phyloP scores from a whole-genome alignment of 2,329 filamentous ascomycete species.

The Cercospora brassicicola region DNA sequence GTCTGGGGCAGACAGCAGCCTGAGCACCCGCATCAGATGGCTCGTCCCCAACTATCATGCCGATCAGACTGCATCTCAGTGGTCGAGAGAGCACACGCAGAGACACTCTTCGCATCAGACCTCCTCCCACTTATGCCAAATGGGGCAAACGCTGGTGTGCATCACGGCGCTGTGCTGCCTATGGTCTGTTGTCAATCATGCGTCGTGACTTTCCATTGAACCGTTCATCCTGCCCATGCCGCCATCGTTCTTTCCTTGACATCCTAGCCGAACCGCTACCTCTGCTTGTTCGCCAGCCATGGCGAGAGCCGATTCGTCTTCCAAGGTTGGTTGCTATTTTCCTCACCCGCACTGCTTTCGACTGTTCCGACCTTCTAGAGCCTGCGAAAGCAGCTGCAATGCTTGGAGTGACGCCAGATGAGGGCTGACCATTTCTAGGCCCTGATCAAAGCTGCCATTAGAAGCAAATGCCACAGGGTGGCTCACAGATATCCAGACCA shows the following conservation, averaged over 20 bases:
- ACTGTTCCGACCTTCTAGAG: not conserved
- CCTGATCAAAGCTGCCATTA: conserved; percentile 20
- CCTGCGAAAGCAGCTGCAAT: not conserved
- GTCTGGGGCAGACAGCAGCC: not conserved
- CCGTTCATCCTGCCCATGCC: not conserved
- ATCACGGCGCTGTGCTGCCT: not conserved
- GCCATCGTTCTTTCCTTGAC: conserved; percentile 5
- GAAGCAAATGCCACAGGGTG: conserved; percentile 19
- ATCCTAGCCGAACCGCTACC: not conserved
- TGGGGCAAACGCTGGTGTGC: not conserved
- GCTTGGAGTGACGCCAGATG: not conserved
- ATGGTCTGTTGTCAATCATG: not conserved
- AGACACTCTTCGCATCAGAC: conserved; percentile 4
- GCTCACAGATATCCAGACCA: conserved; percentile 15
- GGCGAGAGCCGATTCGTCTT: conserved; percentile 13
- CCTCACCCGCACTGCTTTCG: not conserved
- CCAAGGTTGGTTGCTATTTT: conserved; percentile 3
- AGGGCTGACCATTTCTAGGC: conserved; percentile 11
- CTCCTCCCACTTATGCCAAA: not conserved
- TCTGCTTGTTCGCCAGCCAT: conserved; percentile 1
- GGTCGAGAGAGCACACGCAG: conserved; percentile 6
- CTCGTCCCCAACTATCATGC: not conserved
- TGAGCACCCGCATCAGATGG: not conserved
- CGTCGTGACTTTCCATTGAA: not conserved
- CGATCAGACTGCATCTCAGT: not conserved